A percentile compares a stretch with the other conserved stretches of the same genome.
Conservation (phyloP, 805 yeast species). For the Lachancea cidri region DNA sequence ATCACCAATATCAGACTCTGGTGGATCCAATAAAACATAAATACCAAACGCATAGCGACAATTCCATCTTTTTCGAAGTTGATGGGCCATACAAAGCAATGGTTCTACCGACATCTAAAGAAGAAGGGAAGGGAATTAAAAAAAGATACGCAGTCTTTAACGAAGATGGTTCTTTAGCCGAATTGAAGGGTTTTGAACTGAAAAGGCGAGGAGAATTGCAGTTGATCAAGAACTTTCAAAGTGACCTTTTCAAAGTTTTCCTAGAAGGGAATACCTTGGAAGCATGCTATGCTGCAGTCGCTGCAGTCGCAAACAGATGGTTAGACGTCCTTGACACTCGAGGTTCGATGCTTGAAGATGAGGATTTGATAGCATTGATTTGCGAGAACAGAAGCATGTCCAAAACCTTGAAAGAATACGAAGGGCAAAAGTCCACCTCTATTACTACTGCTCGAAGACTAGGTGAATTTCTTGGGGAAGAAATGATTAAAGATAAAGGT, state of each 20-base stretch:
- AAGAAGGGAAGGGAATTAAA: constrained; percentile 94
- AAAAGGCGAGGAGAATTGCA: constrained; percentile 96
- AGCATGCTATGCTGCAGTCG: constrained; percentile 82
- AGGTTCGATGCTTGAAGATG: constrained; percentile 86
- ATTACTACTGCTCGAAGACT: constrained; percentile 91
- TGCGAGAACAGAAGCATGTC: constrained; percentile 97
- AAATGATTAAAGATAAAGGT: constrained; percentile 95
- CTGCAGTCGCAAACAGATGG: constrained; percentile 93
- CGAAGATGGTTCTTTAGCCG: constrained; percentile 89
- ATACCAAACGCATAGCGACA: constrained; percentile 79
- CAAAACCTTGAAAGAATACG: constrained; percentile 84
- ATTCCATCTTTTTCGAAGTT: constrained; percentile 94
- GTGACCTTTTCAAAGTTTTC: constrained; percentile 88
- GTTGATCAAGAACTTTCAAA: constrained; percentile 88
- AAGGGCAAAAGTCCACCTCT: constrained; percentile 85
- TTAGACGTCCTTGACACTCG: constrained; percentile 84
- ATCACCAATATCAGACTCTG: constrained; percentile 87
- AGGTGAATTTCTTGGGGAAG: constrained; percentile 92
- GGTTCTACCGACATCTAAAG: constrained; percentile 95
- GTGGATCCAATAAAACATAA: constrained; percentile 61
- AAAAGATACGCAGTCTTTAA: constrained; percentile 97
- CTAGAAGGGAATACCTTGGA: constrained; percentile 78
- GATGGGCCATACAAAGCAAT: constrained; percentile 98
- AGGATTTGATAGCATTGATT: constrained; percentile 88
- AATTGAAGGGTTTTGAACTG: constrained; percentile 92